Conservation (phyloP, 176 grass and related monocot genomes). For the Oryza rufipogon region DNA sequence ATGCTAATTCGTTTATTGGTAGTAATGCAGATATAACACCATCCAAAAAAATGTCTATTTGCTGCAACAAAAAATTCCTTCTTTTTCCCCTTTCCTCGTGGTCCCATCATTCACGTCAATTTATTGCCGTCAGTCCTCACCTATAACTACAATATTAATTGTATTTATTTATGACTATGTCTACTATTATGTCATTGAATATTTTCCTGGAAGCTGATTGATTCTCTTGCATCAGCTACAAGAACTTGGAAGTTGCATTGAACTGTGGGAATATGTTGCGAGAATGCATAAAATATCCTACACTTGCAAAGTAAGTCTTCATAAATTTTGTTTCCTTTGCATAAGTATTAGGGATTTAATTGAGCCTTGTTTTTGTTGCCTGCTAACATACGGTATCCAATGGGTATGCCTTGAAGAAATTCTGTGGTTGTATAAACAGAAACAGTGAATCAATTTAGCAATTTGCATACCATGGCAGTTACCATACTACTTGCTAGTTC, state of each 20-base stretch:
- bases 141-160: background rate
- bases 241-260: slow-evolving; percentile 97
- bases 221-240: slow-evolving; percentile 71
- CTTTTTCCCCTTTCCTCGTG: background rate
- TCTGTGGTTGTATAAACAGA: background rate
- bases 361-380: background rate
- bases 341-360: background rate
- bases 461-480: background rate
- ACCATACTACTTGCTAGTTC: background rate
- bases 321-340: slow-evolving; percentile 9
- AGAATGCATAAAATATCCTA: slow-evolving; percentile 96
- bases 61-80: slow-evolving; percentile 9
- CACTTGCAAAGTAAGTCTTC: slow-evolving; percentile 91
- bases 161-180: background rate
- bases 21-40: background rate
- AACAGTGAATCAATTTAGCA: slow-evolving; percentile 6
- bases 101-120: slow-evolving; percentile 8
- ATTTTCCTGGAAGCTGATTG: slow-evolving; percentile 28
- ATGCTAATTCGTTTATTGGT: slow-evolving; percentile 14
- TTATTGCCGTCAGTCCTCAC: background rate
- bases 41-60: slow-evolving; percentile 12
- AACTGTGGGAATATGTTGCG: slow-evolving; percentile 98
- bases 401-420: slow-evolving; percentile 21
- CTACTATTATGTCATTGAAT: slow-evolving; percentile 29
- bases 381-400: slow-evolving; percentile 16